Evolutionary conservation across 371 early-diverging fungal species (phyloP).

Genomic region (Saksenaea vasiformis): DNA sequence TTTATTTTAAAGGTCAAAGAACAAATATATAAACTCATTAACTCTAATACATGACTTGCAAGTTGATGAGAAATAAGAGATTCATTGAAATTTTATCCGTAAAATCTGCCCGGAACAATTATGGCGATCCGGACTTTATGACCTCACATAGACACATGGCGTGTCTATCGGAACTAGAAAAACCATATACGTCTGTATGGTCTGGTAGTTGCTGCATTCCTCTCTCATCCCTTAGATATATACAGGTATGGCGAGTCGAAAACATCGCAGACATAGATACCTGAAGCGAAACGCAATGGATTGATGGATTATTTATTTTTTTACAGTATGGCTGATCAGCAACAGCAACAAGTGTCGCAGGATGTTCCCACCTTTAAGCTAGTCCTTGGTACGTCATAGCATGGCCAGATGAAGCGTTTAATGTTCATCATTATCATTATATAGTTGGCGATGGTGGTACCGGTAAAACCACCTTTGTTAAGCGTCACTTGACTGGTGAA

Average conservation of each 20-base stretch:
- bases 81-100: neutral
- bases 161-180: neutral
- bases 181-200: neutral
- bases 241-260: neutral
- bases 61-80: no score
- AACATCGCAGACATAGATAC: neutral
- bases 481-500: slow-evolving; percentile 99
- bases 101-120: neutral
- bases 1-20: neutral
- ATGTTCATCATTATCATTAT: neutral
- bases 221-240: neutral
- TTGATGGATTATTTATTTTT: neutral
- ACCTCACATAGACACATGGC: neutral
- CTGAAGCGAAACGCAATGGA: neutral
- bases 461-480: slow-evolving; percentile 99
- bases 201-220: neutral
- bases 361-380: slow-evolving; percentile 79
- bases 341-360: slow-evolving; percentile 17
- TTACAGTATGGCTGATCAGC: slow-evolving; percentile 38
- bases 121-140: neutral
- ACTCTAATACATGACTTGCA: no score
- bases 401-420: neutral
- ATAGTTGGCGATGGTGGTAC: slow-evolving; percentile 99
- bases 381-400: slow-evolving; percentile 65
- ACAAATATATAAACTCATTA: no score